Percentiles rank a stretch among this genome's conserved stretches.
Conservation (phyloP, 2,329 filamentous ascomycete species). For the Tolypocladium tundrense region DNA sequence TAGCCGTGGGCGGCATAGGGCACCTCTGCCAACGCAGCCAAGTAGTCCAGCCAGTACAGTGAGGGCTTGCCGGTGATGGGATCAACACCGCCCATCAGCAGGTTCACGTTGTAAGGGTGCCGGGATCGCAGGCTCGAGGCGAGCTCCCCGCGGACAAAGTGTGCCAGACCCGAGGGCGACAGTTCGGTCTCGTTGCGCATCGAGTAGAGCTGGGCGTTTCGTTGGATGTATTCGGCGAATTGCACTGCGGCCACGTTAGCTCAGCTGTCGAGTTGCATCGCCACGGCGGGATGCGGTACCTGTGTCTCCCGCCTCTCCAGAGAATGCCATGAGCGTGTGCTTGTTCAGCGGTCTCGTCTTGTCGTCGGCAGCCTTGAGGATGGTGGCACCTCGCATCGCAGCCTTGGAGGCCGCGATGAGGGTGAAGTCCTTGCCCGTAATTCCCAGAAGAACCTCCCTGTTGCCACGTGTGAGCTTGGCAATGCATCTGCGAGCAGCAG, state of each 20-base stretch:
- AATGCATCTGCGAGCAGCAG: not conserved
- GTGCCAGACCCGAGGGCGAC: slow-evolving; percentile 76
- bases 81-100: slow-evolving; percentile 89
- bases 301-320: slow-evolving; percentile 92
- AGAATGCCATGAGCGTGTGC: slow-evolving; percentile 90
- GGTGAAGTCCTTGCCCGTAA: slow-evolving; percentile 98
- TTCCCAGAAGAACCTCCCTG: slow-evolving; percentile 96
- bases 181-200: slow-evolving; percentile 97
- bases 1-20: slow-evolving; percentile 98
- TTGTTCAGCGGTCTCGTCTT: slow-evolving; percentile 91
- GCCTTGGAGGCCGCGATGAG: slow-evolving; percentile 96
- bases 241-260: slow-evolving; percentile 55
- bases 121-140: slow-evolving; percentile 82
- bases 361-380: slow-evolving; percentile 92
- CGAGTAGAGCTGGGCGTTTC: slow-evolving; percentile 94
- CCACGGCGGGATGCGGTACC: slow-evolving; percentile 38
- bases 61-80: slow-evolving; percentile 83
- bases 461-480: slow-evolving; percentile 1
- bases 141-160: slow-evolving; percentile 90
- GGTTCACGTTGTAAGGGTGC: slow-evolving; percentile 94
- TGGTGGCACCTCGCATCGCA: slow-evolving; percentile 91
- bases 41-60: slow-evolving; percentile 95
- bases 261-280: not conserved
- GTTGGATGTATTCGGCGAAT: slow-evolving; percentile 99
- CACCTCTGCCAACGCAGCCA: slow-evolving; percentile 76